Evolutionary conservation across 2,329 filamentous ascomycete genomes (phyloP).

Genomic region (Phaeomoniella chlamydospora): DNA sequence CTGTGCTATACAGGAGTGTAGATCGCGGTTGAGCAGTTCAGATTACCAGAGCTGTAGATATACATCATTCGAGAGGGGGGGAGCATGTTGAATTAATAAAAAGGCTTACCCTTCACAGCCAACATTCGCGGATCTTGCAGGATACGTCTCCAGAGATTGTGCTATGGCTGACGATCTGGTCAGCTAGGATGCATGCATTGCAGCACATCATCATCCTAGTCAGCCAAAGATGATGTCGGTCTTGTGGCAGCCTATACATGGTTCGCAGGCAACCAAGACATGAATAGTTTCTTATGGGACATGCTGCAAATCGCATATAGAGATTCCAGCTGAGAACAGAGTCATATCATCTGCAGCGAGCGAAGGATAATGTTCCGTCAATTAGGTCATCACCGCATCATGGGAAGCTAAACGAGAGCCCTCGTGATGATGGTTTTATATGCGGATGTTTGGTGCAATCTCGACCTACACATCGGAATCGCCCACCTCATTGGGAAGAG

Average conservation of each 20-base stretch:
- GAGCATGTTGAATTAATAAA: conserved; percentile 5
- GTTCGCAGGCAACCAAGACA: no score
- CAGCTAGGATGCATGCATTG: conserved; percentile 4
- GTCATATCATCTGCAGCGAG: no score
- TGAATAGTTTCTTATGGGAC: no score
- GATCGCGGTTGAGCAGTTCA: conserved; percentile 31
- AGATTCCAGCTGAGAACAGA: no score
- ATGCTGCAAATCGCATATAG: no score
- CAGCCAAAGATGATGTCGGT: conserved; percentile 6
- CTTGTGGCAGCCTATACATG: no score
- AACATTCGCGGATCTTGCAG: no score
- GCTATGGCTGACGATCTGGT: no score
- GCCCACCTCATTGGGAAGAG: conserved; percentile 44
- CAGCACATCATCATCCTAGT: conserved; percentile 4
- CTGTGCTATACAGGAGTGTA: conserved; percentile 15
- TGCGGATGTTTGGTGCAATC: conserved; percentile 46
- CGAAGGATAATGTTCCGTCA: conserved; percentile 43
- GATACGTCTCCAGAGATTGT: no score
- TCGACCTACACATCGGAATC: conserved; percentile 60
- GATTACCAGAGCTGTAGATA: conserved; percentile 34
- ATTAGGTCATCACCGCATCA: conserved; percentile 55
- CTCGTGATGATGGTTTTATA: conserved; percentile 77
- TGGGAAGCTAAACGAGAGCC: conserved; percentile 41
- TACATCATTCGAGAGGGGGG: conserved; percentile 7
- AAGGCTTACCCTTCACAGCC: background rate